Conservation (phyloP, 345 rosid species). For the Lenwebbia sp. region DNA sequence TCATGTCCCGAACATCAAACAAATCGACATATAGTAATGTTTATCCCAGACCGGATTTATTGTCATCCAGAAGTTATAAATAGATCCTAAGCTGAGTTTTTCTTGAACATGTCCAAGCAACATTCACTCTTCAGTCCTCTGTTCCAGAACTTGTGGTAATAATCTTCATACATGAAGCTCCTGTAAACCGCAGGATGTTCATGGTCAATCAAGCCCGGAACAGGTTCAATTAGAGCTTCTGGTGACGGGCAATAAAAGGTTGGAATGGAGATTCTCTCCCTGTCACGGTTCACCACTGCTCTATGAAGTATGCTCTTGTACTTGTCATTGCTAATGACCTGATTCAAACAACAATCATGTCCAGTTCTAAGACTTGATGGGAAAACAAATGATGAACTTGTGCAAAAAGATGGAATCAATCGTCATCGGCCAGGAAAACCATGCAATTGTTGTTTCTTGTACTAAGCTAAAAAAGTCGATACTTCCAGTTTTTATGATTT, state of each 20-base stretch:
- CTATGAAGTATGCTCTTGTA: slow-evolving; percentile 40
- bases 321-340: slow-evolving; percentile 33
- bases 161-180: slow-evolving; percentile 34
- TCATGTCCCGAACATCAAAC: too few relatives aligned
- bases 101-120: slow-evolving; percentile 53
- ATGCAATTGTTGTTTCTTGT: not conserved
- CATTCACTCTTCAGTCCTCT: slow-evolving; percentile 36
- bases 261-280: slow-evolving; percentile 28
- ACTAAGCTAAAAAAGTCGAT: not conserved
- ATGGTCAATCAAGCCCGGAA: slow-evolving; percentile 9
- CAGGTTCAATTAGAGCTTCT: slow-evolving; percentile 27
- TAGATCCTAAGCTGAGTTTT: not conserved
- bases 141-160: slow-evolving; percentile 48
- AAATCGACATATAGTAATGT: too few relatives aligned
- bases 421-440: not conserved
- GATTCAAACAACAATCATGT: not conserved
- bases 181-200: slow-evolving; percentile 15
- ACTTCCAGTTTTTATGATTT: not conserved
- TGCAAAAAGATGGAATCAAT: not conserved
- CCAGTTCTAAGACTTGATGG: not conserved
- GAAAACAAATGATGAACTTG: not conserved
- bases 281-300: slow-evolving; percentile 24
- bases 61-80: not conserved
- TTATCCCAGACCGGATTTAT: too few relatives aligned
- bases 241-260: slow-evolving; percentile 34